Conservation (phyloP, 2,329 filamentous ascomycete genomes). For the Paecilomyces formosus region DNA sequence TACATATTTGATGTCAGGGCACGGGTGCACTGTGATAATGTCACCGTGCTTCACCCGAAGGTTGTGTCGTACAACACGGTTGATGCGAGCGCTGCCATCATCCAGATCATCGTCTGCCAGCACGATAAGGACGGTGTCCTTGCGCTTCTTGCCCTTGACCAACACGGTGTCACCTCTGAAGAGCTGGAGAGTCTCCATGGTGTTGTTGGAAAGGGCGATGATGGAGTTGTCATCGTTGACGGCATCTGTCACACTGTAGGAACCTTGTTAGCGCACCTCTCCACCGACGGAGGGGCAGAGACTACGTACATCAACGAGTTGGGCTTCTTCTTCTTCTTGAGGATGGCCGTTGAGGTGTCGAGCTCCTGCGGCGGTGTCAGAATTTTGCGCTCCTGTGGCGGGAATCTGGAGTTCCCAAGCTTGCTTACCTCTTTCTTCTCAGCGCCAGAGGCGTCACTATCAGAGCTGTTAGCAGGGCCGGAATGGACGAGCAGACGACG, state of each 20-base stretch:
- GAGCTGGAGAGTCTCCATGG: conserved; percentile 95
- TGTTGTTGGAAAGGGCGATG: conserved; percentile 95
- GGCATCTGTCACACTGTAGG: conserved; percentile 83
- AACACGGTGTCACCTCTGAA: conserved; percentile 98
- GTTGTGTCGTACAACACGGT: conserved; percentile 97
- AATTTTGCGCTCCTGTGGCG: conserved; percentile 18
- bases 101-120: conserved; percentile 96
- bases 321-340: conserved; percentile 99
- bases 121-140: conserved; percentile 97
- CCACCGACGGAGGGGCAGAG: not conserved
- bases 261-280: conserved; percentile 14
- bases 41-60: conserved; percentile 97
- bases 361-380: conserved; percentile 57
- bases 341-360: conserved; percentile 88
- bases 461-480: conserved; percentile 31
- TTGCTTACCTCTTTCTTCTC: conserved; percentile 73
- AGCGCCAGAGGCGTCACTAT: conserved; percentile 79
- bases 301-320: conserved; percentile 85
- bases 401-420: conserved; percentile 27
- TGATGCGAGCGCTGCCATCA: conserved; percentile 93
- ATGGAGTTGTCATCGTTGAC: conserved; percentile 99
- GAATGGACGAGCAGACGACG: conserved; percentile 6
- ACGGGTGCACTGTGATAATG: conserved; percentile 93
- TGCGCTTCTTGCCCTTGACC: conserved; percentile 98
- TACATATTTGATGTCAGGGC: conserved; percentile 99